These are phyloP conservation scores for Scytalidium sp. DNA, from an alignment of 2,329 filamentous ascomycete genomes.

Conservation along the genomic window DNA sequence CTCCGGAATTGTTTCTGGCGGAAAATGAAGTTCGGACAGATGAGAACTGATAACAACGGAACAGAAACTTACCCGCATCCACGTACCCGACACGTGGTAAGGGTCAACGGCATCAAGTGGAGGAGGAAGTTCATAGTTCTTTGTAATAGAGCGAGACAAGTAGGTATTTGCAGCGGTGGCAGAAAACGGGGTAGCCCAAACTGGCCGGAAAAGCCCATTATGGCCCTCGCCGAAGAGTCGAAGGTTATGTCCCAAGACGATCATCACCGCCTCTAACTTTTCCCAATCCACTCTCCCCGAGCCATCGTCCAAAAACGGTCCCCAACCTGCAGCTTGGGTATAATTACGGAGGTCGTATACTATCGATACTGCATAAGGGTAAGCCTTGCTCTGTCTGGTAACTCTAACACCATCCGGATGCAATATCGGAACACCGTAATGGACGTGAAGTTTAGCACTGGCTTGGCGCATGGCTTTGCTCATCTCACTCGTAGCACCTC, in stretches of 20 bases:
- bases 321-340: constrained; percentile 60
- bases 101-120: constrained; percentile 59
- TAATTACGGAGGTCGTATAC: constrained; percentile 75
- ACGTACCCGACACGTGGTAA: constrained; percentile 68
- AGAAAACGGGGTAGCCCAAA: constrained; percentile 55
- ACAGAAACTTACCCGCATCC: constrained; percentile 59
- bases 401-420: constrained; percentile 12
- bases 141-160: constrained; percentile 30
- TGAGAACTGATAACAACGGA: too few relatives aligned
- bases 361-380: constrained; percentile 62
- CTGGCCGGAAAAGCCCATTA: constrained; percentile 43
- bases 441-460: constrained; percentile 67
- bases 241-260: constrained; percentile 65
- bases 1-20: too few relatives aligned
- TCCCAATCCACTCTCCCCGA: constrained; percentile 70
- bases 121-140: constrained; percentile 3
- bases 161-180: constrained; percentile 53
- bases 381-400: constrained; percentile 29
- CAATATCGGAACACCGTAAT: constrained; percentile 61
- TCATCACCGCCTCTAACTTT: constrained; percentile 71
- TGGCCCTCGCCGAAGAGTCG: constrained; percentile 40
- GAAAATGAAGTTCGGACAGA: too few relatives aligned
- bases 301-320: constrained; percentile 66
- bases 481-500: background rate
- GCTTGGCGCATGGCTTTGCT: constrained; percentile 46